Conservation (phyloP, 495 filamentous ascomycete genomes). For the Tuber borchii region DNA sequence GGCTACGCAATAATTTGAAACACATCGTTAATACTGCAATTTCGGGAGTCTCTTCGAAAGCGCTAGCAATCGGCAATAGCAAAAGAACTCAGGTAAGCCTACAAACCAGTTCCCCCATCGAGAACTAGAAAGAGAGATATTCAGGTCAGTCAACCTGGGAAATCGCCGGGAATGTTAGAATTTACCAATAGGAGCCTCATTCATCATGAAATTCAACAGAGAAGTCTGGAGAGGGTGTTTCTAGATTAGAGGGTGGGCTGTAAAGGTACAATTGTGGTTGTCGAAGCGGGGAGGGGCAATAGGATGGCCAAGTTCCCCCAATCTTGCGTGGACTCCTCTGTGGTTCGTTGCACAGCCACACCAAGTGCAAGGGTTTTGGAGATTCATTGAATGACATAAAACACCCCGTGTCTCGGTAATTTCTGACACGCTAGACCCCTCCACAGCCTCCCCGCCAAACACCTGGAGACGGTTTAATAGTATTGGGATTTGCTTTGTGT, state of each 20-base stretch:
- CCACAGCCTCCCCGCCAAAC: neutral
- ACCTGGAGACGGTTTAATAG: neutral
- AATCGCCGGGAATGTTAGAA: constrained; percentile 37
- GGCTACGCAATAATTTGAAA: constrained; percentile 43
- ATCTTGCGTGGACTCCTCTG: neutral
- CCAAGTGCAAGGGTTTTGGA: neutral
- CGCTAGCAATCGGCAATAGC: constrained; percentile 10
- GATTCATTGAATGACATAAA: neutral
- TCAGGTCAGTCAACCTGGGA: constrained; percentile 27
- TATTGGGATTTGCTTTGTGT: neutral
- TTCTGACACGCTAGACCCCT: neutral
- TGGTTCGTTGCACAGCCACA: neutral
- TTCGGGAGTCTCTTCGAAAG: neutral
- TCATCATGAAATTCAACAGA: constrained; percentile 46
- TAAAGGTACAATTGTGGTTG: neutral
- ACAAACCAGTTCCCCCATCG: constrained; percentile 97
- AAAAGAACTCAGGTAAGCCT: constrained; percentile 22
- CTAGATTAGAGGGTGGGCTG: neutral
- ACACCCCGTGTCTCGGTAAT: neutral
- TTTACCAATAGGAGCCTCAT: constrained; percentile 67
- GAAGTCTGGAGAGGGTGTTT: neutral
- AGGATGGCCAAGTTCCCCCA: neutral
- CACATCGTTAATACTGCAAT: neutral
- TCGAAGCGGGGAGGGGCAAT: neutral
- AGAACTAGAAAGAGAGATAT: constrained; percentile 59